Conservation (phyloP, 495 filamentous ascomycete species). For the Pseudomonodictys pantanalensis region DNA sequence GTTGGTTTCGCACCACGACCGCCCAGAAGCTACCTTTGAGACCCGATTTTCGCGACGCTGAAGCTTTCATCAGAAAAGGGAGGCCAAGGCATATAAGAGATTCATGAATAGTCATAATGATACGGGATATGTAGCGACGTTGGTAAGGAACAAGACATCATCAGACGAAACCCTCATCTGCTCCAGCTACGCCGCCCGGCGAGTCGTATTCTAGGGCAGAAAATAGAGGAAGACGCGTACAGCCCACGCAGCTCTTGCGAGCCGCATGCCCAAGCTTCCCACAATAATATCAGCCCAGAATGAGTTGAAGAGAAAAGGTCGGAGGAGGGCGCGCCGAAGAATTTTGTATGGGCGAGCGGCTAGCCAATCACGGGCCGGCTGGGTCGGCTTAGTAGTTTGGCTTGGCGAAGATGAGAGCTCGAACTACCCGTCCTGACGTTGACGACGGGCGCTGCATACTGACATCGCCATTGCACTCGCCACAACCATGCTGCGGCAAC, state of each 20-base stretch:
- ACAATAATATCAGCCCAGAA: conserved; percentile 84
- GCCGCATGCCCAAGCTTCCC: conserved; percentile 56
- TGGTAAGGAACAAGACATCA: conserved; percentile 61
- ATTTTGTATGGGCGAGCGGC: conserved; percentile 32
- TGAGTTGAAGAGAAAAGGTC: conserved; percentile 47
- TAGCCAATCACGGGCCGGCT: conserved; percentile 30
- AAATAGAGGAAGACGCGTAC: conserved; percentile 60
- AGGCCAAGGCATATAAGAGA: no score
- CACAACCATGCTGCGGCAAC: conserved; percentile 80
- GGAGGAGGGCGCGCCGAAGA: conserved; percentile 21
- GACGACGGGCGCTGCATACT: conserved; percentile 31
- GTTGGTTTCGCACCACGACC: background rate
- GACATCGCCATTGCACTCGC: conserved; percentile 43
- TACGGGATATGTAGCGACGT: conserved; percentile 55
- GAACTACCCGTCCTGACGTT: conserved; percentile 5
- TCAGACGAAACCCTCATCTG: conserved; percentile 37
- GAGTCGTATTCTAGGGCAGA: conserved; percentile 57
- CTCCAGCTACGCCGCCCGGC: conserved; percentile 64
- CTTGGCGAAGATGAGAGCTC: background rate
- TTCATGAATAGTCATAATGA: background rate
- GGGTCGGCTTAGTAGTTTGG: conserved; percentile 15
- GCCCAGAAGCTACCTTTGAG: no score
- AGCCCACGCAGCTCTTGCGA: conserved; percentile 15
- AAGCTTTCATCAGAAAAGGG: no score
- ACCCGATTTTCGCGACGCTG: no score